Evolutionary conservation across 805 yeast genomes (phyloP).

Genomic region (Metschnikowia sp.): DNA sequence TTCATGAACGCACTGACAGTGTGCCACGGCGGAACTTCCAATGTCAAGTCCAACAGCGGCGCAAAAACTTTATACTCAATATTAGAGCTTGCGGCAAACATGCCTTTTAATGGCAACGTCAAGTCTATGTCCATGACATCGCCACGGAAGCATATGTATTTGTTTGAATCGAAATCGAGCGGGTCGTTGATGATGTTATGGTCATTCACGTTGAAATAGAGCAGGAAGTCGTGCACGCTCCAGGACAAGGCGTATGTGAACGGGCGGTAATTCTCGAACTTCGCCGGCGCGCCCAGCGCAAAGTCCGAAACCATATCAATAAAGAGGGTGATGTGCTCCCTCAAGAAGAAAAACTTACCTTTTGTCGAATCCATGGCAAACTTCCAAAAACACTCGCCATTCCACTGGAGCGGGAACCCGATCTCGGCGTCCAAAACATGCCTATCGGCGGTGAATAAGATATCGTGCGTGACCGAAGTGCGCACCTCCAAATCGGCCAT

Average conservation of each 20-base stretch:
- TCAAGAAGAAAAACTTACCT: conserved; percentile 59
- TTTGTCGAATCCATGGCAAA: conserved; percentile 52
- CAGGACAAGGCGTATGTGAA: conserved; percentile 59
- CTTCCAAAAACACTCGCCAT: conserved; percentile 69
- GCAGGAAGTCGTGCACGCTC: conserved; percentile 51
- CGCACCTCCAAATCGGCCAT: conserved; percentile 60
- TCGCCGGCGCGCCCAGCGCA: conserved; percentile 63
- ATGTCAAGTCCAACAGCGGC: conserved; percentile 54
- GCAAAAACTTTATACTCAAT: conserved; percentile 52
- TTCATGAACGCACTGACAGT: conserved; percentile 71
- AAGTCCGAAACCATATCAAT: conserved; percentile 77
- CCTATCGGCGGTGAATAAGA: conserved; percentile 58
- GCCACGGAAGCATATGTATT: conserved; percentile 72
- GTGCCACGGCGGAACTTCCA: conserved; percentile 91
- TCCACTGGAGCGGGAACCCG: conserved; percentile 80
- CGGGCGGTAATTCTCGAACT: conserved; percentile 77
- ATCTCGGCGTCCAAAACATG: conserved; percentile 55
- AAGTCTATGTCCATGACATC: conserved; percentile 46
- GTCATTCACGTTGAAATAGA: conserved; percentile 80
- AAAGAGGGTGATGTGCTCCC: conserved; percentile 77
- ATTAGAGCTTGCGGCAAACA: conserved; percentile 49
- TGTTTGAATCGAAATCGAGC: conserved; percentile 75
- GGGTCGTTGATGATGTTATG: conserved; percentile 88
- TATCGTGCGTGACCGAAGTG: conserved; percentile 86
- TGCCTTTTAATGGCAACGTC: conserved; percentile 56